Conservation (phyloP, 2,329 filamentous ascomycete genomes). For the Botrytis cinerea region DNA sequence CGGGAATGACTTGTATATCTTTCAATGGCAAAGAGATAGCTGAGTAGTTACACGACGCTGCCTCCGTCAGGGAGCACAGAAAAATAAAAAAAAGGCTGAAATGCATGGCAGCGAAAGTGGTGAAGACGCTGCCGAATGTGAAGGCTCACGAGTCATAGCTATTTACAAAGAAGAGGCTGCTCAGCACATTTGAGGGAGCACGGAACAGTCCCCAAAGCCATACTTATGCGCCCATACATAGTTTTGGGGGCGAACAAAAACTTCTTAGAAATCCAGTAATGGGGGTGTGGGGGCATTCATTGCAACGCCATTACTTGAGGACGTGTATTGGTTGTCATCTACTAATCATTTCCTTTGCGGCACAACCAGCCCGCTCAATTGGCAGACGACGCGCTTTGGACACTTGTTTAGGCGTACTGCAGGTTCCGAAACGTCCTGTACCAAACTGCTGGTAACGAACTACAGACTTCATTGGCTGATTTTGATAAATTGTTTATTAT, state of each 20-base stretch:
- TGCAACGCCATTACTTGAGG: background rate
- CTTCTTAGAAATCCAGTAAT: background rate
- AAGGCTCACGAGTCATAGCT: background rate
- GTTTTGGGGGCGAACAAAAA: background rate
- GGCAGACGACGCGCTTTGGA: background rate
- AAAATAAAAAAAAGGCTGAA: background rate
- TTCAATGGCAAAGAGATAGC: conserved; percentile 8
- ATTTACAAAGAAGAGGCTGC: background rate
- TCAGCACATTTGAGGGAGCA: background rate
- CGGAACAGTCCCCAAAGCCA: background rate
- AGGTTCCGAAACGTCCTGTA: background rate
- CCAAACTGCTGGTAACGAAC: background rate
- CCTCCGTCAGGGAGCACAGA: background rate
- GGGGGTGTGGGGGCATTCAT: background rate
- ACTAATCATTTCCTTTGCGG: background rate
- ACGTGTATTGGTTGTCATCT: background rate
- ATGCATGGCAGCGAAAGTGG: background rate
- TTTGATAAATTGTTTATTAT: background rate
- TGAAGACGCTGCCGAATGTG: background rate
- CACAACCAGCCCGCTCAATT: background rate
- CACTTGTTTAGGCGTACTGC: background rate
- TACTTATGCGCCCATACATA: background rate
- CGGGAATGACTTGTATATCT: conserved; percentile 2
- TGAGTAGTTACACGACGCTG: conserved; percentile 12
- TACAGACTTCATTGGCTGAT: background rate